phyloP scores from a whole-genome alignment of 257 asterid species.

The Solanum acaule region DNA sequence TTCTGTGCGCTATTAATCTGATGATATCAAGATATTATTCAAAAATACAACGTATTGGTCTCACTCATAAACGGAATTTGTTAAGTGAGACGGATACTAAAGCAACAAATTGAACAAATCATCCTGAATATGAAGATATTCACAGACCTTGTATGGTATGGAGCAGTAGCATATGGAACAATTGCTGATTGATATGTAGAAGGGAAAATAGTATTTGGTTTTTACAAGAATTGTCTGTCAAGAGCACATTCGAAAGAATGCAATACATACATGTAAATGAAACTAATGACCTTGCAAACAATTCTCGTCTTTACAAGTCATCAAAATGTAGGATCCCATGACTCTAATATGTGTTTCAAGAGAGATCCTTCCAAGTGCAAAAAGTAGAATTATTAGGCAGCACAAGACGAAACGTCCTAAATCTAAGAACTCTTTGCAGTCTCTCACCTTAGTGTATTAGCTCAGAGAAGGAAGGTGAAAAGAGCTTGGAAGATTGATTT shows the following conservation, averaged over 20 bases:
- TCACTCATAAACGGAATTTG: not conserved
- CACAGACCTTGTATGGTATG: not conserved
- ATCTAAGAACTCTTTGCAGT: not conserved
- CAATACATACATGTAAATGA: constrained; percentile 18
- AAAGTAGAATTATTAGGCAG: not conserved
- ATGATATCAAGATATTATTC: not conserved
- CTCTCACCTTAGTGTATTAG: not conserved
- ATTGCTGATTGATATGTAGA: not conserved
- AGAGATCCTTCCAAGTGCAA: not conserved
- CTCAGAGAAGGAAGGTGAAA: constrained; percentile 50
- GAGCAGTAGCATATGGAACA: not conserved
- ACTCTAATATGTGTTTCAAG: not conserved
- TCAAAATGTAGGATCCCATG: not conserved
- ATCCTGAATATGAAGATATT: not conserved
- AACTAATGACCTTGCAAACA: constrained; percentile 29
- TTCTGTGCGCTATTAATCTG: not conserved
- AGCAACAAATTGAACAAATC: not conserved
- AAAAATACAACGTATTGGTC: not conserved
- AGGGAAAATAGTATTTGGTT: not conserved
- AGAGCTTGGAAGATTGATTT: constrained; percentile 78
- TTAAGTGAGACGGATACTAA: not conserved
- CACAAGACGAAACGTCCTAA: not conserved
- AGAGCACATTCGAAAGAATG: constrained; percentile 14
- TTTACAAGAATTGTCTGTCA: constrained; percentile 28
- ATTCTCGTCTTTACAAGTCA: constrained; percentile 5